A percentile compares a stretch with the other conserved stretches of the same genome.
Conservation (phyloP, 192 early-diverging fungal genomes). For the Podila epigama region DNA sequence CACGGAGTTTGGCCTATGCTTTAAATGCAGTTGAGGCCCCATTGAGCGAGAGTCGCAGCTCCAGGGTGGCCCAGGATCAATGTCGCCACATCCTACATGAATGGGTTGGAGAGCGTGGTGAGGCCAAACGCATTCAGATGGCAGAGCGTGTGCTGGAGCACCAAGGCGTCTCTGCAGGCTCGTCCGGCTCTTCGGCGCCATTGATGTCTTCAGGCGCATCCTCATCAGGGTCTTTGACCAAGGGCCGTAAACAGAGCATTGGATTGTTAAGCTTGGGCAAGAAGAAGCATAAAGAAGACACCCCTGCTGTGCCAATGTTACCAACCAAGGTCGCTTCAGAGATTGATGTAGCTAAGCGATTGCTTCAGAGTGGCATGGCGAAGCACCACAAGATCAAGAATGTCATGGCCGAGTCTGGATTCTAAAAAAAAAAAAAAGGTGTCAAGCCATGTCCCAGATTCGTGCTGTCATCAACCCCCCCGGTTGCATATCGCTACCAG, state of each 20-base stretch:
- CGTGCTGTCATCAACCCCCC: too few relatives aligned
- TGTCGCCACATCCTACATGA: slow-evolving; percentile 35
- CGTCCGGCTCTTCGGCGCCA: background rate
- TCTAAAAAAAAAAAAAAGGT: slow-evolving; percentile 1
- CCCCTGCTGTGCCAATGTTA: slow-evolving; percentile 8
- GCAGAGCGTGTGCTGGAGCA: slow-evolving; percentile 41
- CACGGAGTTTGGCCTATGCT: slow-evolving; percentile 30
- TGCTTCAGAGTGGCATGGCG: slow-evolving; percentile 30
- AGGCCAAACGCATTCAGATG: slow-evolving; percentile 34
- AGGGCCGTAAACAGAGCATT: slow-evolving; percentile 39
- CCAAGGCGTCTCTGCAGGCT: background rate
- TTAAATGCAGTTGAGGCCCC: slow-evolving; percentile 22
- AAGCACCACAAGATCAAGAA: slow-evolving; percentile 45
- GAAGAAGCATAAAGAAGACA: slow-evolving; percentile 29
- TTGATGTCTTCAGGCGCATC: background rate
- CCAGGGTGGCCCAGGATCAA: slow-evolving; percentile 22
- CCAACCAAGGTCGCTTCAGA: slow-evolving; percentile 21
- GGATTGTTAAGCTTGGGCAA: slow-evolving; percentile 30
- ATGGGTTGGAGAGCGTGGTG: slow-evolving; percentile 41
- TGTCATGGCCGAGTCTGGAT: slow-evolving; percentile 41
- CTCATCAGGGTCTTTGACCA: background rate
- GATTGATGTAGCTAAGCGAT: slow-evolving; percentile 27
- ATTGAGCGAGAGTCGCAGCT: slow-evolving; percentile 22
- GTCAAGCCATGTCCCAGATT: background rate
- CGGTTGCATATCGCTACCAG: background rate